Evolutionary conservation across 208 protist genomes (phyloP).

Genomic region (Trypanosoma melophagium): DNA sequence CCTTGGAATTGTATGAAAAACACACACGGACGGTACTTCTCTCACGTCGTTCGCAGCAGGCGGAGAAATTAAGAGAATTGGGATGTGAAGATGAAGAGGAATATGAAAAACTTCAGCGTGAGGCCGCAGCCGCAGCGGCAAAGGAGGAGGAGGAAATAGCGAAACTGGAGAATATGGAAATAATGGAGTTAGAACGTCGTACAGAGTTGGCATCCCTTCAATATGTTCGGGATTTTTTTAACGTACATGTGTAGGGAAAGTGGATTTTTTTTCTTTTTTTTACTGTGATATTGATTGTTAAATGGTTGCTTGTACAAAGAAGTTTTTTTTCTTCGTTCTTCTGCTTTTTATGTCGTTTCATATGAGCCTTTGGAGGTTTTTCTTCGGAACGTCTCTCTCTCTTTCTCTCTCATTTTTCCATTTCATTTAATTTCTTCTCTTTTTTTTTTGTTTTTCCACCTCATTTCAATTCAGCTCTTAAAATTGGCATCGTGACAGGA

Average conservation of each 20-base stretch:
- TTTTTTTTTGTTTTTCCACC: neutral
- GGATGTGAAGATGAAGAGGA: too few relatives aligned
- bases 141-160: conserved; percentile 2
- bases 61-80: too few relatives aligned
- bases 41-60: neutral
- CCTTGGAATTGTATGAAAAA: conserved; percentile 12
- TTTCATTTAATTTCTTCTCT: too few relatives aligned
- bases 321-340: conserved; percentile 12
- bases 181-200: conserved; percentile 26
- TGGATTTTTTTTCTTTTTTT: conserved; percentile 1
- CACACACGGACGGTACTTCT: conserved; percentile 6
- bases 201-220: conserved; percentile 23
- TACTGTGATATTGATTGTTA: too few relatives aligned
- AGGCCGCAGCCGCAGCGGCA: neutral
- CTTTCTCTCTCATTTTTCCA: too few relatives aligned
- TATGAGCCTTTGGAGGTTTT: too few relatives aligned
- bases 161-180: conserved; percentile 11
- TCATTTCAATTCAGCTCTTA: too few relatives aligned
- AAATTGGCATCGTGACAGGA: neutral
- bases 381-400: too few relatives aligned
- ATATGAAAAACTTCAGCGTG: neutral
- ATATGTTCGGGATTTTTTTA: conserved; percentile 25
- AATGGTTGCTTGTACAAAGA: too few relatives aligned
- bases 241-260: conserved; percentile 10
- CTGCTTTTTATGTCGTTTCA: too few relatives aligned